Conservation (phyloP, 345 rosid genomes). For the Anastatica hierochuntica region DNA sequence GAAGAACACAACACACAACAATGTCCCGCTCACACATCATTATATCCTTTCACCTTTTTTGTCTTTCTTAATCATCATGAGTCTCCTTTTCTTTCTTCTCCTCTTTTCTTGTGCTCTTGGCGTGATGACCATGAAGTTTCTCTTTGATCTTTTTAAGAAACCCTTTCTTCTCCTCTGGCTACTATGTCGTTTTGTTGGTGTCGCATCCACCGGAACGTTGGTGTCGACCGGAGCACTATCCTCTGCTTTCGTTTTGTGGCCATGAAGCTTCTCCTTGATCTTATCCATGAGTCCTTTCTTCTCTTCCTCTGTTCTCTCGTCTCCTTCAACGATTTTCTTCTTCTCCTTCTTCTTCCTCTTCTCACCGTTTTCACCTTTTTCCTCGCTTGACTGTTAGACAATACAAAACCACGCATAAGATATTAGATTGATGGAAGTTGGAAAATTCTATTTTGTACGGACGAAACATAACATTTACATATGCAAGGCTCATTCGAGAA, state of each 20-base stretch:
- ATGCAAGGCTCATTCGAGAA: too few relatives aligned
- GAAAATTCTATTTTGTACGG: not conserved
- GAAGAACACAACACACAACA: conserved; percentile 3
- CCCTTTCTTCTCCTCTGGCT: conserved; percentile 55
- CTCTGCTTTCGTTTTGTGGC: conserved; percentile 7
- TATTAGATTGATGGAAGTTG: not conserved
- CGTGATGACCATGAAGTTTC: conserved; percentile 58
- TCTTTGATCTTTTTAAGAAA: conserved; percentile 67
- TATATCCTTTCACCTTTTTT: too few relatives aligned
- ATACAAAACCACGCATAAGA: too few relatives aligned
- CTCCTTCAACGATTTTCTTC: conserved; percentile 13
- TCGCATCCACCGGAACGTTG: not conserved
- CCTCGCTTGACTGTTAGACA: conserved; percentile 45
- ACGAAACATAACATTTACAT: conserved; percentile 70
- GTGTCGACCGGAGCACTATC: not conserved
- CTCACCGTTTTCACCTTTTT: conserved; percentile 48
- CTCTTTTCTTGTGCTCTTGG: conserved; percentile 39
- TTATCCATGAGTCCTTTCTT: not conserved
- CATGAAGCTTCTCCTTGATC: conserved; percentile 50
- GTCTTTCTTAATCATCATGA: conserved; percentile 2
- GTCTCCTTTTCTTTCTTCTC: conserved; percentile 26
- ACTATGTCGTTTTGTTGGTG: conserved; percentile 15
- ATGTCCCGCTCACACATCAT: conserved; percentile 10
- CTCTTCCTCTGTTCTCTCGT: conserved; percentile 9
- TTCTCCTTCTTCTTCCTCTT: conserved; percentile 33